Conservation (phyloP, 768 basidiomycete genomes). For the Leccinum imitatum region DNA sequence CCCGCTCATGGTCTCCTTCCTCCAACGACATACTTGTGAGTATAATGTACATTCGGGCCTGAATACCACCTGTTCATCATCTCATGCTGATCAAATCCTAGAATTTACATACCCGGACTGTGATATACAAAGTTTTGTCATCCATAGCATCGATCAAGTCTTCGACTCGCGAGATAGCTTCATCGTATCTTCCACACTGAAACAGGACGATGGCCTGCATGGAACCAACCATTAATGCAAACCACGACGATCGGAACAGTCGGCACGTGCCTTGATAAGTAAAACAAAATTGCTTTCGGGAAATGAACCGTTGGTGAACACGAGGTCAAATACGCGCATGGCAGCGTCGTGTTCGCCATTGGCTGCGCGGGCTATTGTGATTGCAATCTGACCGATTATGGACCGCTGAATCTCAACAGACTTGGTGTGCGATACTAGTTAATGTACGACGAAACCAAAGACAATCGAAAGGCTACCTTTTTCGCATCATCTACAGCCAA, state of each 20-base stretch:
- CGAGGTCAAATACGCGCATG: constrained; percentile 10
- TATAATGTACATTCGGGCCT: constrained; percentile 11
- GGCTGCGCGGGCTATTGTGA: neutral
- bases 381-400: constrained; percentile 10
- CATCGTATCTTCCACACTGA: constrained; percentile 5
- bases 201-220: constrained; percentile 9
- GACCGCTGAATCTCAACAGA: constrained; percentile 10
- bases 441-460: neutral
- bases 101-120: constrained; percentile 1
- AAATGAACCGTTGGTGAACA: neutral
- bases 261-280: constrained; percentile 7
- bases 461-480: too few relatives aligned
- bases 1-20: neutral
- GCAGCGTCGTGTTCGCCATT: constrained; percentile 6
- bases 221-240: neutral
- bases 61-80: neutral
- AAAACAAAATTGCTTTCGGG: constrained; percentile 10
- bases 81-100: too few relatives aligned
- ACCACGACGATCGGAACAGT: accelerated
- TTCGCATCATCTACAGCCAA: too few relatives aligned
- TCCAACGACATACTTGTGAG: neutral
- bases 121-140: neutral
- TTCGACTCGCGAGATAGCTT: neutral
- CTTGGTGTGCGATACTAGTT: neutral
- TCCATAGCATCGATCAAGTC: neutral